Evolutionary conservation across 768 basidiomycete species (phyloP), one percentile per base, ranked within the genome.

Genomic region (Pleurotus platypus): DNA sequence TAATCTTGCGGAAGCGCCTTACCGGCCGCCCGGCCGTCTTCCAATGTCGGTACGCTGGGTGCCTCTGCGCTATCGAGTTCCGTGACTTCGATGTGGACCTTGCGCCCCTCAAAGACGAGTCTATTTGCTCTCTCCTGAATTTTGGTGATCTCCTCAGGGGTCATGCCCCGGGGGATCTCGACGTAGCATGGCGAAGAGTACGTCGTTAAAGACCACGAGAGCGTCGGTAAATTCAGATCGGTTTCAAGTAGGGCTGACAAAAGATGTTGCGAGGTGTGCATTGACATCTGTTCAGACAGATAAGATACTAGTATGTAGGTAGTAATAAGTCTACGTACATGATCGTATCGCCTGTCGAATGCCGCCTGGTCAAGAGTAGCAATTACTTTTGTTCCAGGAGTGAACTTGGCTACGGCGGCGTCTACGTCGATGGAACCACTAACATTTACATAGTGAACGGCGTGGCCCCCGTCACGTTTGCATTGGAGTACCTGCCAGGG

Each of bases 201-300:
- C 15, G 75, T 71, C 0, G 87, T 85, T 56, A 92, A 75, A n/a
- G 89, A 88, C 91, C 92, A 93, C 1, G 87, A 87, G 18, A 92
- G 77, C 2, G 92, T 93, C 5, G 84, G 83, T 24, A 92, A 74
- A 30, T 80, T 69, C 39, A 90, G 75, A 3, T 71, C 73, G 20
- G 77, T 75, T 64, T 92, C 89, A 4, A 93, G 75, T n/a, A 92
- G 75, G 0, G 90, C 89, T 12, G 90, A 92, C 20, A 93, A 79
- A 45, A 92, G 76, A 60, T 92, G 92, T 64, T 93, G 92, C 0
- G 87, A 87, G 1, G 90, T 92, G 68, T 94, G 91, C 81, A 90
- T 83, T 13, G 84, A 81, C 87, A 90, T 90, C 87, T 90, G 30
- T 35, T 62, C 45, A 26, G 45, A 56, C 12, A 26, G 37, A 46